Evolutionary conservation across 495 filamentous ascomycete species (phyloP).

Genomic region (Lepidopterella palustris): DNA sequence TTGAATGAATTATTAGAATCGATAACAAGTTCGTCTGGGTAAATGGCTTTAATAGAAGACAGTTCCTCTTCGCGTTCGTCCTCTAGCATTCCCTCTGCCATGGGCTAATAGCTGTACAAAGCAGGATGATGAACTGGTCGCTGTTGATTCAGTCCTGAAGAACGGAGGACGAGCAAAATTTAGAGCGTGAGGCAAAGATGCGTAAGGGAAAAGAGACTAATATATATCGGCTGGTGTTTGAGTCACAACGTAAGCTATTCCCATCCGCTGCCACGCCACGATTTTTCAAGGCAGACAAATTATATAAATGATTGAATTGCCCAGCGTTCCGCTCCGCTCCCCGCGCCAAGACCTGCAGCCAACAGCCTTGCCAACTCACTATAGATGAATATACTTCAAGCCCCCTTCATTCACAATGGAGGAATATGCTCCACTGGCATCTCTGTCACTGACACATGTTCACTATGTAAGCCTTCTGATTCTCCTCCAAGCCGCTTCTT

Average conservation of each 20-base stretch:
- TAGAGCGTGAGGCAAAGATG: background rate
- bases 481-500: background rate
- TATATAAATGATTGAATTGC: no score
- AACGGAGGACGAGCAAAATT: no score
- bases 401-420: constrained; percentile 22
- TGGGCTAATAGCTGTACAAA: constrained; percentile 7
- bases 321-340: background rate
- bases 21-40: constrained; percentile 65
- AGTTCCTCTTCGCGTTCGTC: constrained; percentile 76
- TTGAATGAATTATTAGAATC: constrained; percentile 54
- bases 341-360: background rate
- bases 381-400: background rate
- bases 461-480: constrained; percentile 65
- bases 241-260: background rate
- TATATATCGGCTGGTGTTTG: background rate
- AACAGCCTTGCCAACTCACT: background rate
- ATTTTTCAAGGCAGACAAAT: no score
- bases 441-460: constrained; percentile 88
- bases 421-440: constrained; percentile 66
- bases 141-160: background rate
- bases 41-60: constrained; percentile 78
- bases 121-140: background rate
- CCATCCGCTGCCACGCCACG: no score
- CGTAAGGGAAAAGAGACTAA: background rate
- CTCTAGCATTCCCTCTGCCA: constrained; percentile 39